These are phyloP conservation scores for Sanghuangporus weigelae DNA, from an alignment of 1,284 basidiomycete genomes.

Conservation along the genomic window DNA sequence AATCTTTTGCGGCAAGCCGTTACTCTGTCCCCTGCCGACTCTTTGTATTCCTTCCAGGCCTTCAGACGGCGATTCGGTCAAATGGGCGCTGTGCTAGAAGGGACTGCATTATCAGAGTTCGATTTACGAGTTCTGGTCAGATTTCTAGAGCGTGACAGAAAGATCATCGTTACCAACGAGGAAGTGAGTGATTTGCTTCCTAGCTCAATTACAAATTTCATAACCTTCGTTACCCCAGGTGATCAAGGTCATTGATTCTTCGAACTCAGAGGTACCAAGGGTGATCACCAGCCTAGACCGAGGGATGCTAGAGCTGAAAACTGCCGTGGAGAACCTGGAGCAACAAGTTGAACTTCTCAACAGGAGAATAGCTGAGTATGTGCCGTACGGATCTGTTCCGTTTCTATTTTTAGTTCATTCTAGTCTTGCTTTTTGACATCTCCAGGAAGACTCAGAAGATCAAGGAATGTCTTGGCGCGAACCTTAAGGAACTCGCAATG, in stretches of 20 bases:
- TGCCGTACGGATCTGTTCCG: conserved; percentile 13
- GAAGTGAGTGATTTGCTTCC: conserved; percentile 46
- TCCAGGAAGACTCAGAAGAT: conserved; percentile 64
- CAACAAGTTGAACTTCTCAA: conserved; percentile 65
- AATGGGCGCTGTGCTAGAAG: conserved; percentile 21
- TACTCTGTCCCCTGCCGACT: conserved; percentile 50
- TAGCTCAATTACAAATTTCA: conserved; percentile 5
- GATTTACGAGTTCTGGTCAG: conserved; percentile 72
- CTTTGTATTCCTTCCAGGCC: conserved; percentile 55
- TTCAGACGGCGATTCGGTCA: conserved; percentile 59
- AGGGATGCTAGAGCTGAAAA: conserved; percentile 71
- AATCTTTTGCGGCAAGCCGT: conserved; percentile 43
- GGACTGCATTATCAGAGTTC: conserved; percentile 42
- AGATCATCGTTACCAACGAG: conserved; percentile 54
- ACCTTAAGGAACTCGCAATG: conserved; percentile 70
- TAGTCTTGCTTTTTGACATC: neutral
- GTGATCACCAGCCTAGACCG: conserved; percentile 64
- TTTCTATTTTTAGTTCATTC: neutral
- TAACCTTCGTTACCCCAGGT: conserved; percentile 38
- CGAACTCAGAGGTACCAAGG: conserved; percentile 13
- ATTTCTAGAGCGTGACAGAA: conserved; percentile 75
- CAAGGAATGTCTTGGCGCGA: conserved; percentile 55
- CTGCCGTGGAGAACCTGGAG: conserved; percentile 59
- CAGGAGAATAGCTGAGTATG: conserved; percentile 61
- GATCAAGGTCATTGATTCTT: conserved; percentile 63